These are phyloP conservation scores for Glycine tomentella DNA, from an alignment of 306 rosid genomes.

Conservation along the genomic window DNA sequence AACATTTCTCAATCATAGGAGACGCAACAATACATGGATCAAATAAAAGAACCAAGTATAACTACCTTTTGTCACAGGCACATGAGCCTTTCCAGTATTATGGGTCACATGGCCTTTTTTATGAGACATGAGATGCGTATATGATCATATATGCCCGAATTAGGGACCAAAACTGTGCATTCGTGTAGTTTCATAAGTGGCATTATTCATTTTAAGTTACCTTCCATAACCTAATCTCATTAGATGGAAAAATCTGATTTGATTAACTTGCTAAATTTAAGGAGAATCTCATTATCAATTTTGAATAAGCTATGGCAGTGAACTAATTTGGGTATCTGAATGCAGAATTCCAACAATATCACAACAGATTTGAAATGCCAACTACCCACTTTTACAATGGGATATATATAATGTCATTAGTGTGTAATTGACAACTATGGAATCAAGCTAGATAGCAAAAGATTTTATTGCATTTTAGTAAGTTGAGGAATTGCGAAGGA, in stretches of 20 bases:
- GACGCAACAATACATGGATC: too few species aligned
- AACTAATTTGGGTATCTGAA: neutral
- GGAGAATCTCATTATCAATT: neutral
- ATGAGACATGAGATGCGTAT: neutral
- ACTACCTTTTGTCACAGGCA: neutral
- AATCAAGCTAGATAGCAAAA: too few species aligned
- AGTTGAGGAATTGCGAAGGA: too few species aligned
- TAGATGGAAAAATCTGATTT: neutral
- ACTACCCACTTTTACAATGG: neutral
- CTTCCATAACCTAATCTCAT: too few species aligned
- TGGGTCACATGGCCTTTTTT: neutral
- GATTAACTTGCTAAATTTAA: neutral
- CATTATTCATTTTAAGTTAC: neutral
- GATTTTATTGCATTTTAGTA: too few species aligned
- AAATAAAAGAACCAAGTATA: neutral
- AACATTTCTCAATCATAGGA: too few species aligned
- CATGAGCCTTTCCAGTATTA: neutral
- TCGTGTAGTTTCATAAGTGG: neutral
- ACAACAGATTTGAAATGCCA: neutral
- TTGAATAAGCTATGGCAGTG: neutral
- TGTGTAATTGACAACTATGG: too few species aligned
- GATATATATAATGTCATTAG: too few species aligned
- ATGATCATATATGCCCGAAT: neutral
- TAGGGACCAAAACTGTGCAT: neutral
- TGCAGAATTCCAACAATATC: neutral